Conservation (phyloP, 2,329 filamentous ascomycete genomes). For the Beauveria varroae region DNA sequence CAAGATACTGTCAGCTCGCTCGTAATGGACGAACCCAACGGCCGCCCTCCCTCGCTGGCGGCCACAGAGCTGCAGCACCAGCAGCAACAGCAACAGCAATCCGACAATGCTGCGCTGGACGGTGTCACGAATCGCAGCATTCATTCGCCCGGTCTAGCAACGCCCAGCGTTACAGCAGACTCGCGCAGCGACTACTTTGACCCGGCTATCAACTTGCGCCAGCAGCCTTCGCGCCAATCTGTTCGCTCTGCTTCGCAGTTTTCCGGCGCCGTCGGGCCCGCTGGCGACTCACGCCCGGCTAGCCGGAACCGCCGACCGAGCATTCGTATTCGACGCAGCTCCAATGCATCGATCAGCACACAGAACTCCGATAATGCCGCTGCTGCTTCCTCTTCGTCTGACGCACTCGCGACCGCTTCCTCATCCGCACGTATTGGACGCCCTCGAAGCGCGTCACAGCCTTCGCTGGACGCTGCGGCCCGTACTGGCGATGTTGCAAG, state of each 20-base stretch:
- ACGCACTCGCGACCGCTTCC: neutral
- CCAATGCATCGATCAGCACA: neutral
- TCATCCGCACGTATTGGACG: conserved; percentile 20
- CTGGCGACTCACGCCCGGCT: neutral
- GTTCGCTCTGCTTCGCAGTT: neutral
- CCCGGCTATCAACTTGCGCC: neutral
- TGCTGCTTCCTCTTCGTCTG: neutral
- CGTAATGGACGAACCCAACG: conserved; percentile 5
- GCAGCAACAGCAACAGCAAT: neutral
- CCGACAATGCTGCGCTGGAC: neutral
- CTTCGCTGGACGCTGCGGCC: conserved; percentile 19
- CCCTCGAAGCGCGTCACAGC: conserved; percentile 30
- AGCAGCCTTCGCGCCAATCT: conserved; percentile 4
- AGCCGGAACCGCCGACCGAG: conserved; percentile 11
- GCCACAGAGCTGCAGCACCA: conserved; percentile 2
- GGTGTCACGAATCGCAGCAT: neutral
- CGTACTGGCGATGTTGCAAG: conserved; percentile 18
- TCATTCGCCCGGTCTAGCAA: neutral
- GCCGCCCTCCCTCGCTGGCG: neutral
- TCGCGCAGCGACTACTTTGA: neutral
- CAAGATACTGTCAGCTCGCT: neutral
- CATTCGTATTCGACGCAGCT: conserved; percentile 11
- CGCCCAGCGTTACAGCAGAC: neutral
- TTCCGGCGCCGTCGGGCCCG: neutral
- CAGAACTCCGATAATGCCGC: neutral